Percentiles rank a stretch among this genome's conserved stretches.
phyloP scores from a whole-genome alignment of 768 basidiomycete genomes.

The Russula sp. region DNA sequence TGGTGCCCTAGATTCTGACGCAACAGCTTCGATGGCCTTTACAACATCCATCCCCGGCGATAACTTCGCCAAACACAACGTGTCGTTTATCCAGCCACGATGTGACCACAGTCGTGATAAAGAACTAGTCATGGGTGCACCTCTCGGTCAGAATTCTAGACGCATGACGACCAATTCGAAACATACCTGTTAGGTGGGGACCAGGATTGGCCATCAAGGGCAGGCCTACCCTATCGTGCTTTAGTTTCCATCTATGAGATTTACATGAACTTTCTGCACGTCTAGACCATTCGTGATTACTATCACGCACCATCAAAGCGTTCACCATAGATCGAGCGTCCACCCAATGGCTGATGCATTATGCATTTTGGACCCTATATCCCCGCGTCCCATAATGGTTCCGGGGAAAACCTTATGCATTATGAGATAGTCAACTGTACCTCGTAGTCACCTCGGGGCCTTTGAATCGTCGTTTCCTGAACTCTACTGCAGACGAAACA shows the following conservation, averaged over 20 bases:
- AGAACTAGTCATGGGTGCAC: constrained; percentile 27
- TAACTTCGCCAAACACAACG: constrained; percentile 39
- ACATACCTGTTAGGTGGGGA: constrained; percentile 37
- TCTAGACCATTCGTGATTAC: neutral
- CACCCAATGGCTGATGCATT: too few species aligned
- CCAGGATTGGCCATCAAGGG: constrained; percentile 49
- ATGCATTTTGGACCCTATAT: too few species aligned
- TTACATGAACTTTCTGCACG: neutral
- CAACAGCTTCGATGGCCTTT: constrained; percentile 29
- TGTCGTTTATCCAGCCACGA: constrained; percentile 38
- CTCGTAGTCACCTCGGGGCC: too few species aligned
- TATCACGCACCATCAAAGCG: constrained; percentile 28
- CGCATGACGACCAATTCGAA: too few species aligned
- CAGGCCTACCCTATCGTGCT: constrained; percentile 33
- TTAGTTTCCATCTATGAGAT: constrained; percentile 33
- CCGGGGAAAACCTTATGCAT: too few species aligned
- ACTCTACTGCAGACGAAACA: too few species aligned
- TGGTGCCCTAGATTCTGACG: constrained; percentile 16
- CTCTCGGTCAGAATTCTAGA: neutral
- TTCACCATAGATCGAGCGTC: constrained; percentile 34
- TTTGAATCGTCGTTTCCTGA: too few species aligned
- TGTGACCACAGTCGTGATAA: constrained; percentile 33
- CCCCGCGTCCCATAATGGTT: too few species aligned
- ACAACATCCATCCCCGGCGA: constrained; percentile 36
- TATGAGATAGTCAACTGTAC: too few species aligned